Percentiles rank a stretch among this genome's conserved stretches.
phyloP scores from a whole-genome alignment of 257 asterid genomes.

The Penstemon eatonii region DNA sequence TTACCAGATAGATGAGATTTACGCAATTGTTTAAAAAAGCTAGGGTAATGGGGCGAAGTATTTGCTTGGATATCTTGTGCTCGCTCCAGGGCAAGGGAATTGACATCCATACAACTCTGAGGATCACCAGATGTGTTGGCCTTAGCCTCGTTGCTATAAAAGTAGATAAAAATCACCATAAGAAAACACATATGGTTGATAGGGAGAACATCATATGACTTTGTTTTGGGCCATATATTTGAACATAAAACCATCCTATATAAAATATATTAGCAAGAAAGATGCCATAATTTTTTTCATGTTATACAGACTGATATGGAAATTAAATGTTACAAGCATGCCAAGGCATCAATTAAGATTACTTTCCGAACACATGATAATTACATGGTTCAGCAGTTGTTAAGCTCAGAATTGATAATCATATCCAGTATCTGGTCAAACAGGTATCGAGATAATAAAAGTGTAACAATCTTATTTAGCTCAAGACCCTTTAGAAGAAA shows the following conservation, averaged over 20 bases:
- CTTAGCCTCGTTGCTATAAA: constrained; percentile 31
- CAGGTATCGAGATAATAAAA: not conserved
- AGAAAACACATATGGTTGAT: constrained; percentile 13
- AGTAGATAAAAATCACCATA: constrained; percentile 19
- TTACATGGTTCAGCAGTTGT: not conserved
- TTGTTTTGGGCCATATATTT: no score
- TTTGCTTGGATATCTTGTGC: constrained; percentile 42
- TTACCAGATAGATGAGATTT: constrained; percentile 58
- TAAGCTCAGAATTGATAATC: not conserved
- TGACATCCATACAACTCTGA: constrained; percentile 24
- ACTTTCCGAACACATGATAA: no score
- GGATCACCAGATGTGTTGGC: constrained; percentile 12
- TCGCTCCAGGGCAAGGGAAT: constrained; percentile 36
- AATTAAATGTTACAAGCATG: no score
- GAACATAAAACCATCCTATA: no score
- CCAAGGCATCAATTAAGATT: no score
- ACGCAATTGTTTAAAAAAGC: constrained; percentile 51
- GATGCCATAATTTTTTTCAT: no score
- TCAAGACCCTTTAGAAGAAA: constrained; percentile 6
- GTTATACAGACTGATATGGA: no score
- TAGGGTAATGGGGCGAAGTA: constrained; percentile 40
- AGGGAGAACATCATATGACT: not conserved
- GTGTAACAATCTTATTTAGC: not conserved
- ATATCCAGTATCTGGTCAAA: not conserved
- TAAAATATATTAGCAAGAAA: no score